These are phyloP conservation scores for Phytophthora hybrid DNA, from an alignment of 352 stramenopile genomes.

Conservation along the genomic window DNA sequence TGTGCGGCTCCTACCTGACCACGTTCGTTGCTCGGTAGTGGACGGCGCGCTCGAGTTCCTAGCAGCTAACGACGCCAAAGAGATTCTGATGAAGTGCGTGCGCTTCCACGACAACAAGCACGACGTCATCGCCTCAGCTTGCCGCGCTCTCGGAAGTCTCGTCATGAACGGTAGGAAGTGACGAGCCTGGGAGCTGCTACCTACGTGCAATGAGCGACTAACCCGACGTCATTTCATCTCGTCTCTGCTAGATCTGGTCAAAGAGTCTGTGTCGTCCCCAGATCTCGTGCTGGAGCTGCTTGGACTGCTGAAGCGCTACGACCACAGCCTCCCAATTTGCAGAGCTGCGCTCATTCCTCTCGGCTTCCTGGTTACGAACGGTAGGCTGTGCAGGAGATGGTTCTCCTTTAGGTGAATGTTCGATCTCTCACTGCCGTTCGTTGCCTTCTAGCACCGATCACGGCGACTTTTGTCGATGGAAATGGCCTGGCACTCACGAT, in stretches of 20 bases:
- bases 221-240: not conserved
- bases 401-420: not conserved
- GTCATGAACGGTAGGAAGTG: conserved; percentile 68
- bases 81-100: conserved; percentile 78
- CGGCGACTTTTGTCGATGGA: conserved; percentile 65
- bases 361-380: conserved; percentile 74
- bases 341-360: conserved; percentile 60
- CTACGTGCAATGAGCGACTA: not conserved
- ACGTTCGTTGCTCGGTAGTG: conserved; percentile 35
- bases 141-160: conserved; percentile 69
- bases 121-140: conserved; percentile 69
- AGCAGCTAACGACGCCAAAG: conserved; percentile 54
- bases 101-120: conserved; percentile 85
- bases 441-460: conserved; percentile 47
- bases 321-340: conserved; percentile 57
- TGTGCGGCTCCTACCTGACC: not conserved
- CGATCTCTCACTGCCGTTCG: not conserved
- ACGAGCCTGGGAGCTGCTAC: not conserved
- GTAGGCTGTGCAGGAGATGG: conserved; percentile 25
- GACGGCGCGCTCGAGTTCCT: conserved; percentile 74
- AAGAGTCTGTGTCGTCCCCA: conserved; percentile 63
- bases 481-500: conserved; percentile 72
- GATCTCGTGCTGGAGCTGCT: conserved; percentile 65
- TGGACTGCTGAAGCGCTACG: conserved; percentile 64
- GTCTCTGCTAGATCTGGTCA: conserved; percentile 62